phyloP scores from a whole-genome alignment of 2,329 filamentous ascomycete genomes.

The Verruconis gallopava region DNA sequence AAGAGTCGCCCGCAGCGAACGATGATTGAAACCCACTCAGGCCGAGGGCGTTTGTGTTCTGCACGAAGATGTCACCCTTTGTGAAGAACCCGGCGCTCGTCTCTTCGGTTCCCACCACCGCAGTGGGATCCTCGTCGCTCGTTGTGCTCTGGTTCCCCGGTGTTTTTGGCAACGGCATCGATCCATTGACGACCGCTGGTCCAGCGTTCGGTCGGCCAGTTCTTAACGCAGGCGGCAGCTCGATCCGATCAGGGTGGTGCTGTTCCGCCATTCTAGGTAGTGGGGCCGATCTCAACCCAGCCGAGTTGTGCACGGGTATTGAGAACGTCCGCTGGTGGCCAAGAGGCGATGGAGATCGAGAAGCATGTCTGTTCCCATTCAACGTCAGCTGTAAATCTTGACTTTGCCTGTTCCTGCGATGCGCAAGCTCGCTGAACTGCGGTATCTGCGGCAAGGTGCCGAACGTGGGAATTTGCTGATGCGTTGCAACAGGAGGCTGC shows the following conservation, averaged over 20 bases:
- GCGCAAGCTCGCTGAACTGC: slow-evolving; percentile 27
- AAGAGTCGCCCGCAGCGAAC: not conserved
- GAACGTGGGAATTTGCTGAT: slow-evolving; percentile 5
- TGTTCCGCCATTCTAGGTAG: not conserved
- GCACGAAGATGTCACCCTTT: not conserved
- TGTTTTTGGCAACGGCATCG: slow-evolving; percentile 14
- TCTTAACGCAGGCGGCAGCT: not conserved
- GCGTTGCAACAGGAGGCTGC: slow-evolving; percentile 15
- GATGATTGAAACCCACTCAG: slow-evolving; percentile 1
- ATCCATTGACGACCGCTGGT: slow-evolving; percentile 28
- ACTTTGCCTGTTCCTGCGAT: slow-evolving; percentile 26
- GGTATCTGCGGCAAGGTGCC: slow-evolving; percentile 21
- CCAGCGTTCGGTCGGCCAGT: slow-evolving; percentile 20
- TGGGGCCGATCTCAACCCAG: slow-evolving; percentile 1
- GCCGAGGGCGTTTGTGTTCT: not conserved
- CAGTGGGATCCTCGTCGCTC: not conserved
- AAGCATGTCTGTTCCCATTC: slow-evolving; percentile 14
- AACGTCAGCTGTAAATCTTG: slow-evolving; percentile 4
- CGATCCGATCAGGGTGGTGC: not conserved
- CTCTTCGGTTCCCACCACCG: slow-evolving; percentile 1
- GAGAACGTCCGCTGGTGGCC: slow-evolving; percentile 29
- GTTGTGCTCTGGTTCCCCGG: slow-evolving; percentile 2
- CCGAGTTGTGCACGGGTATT: slow-evolving; percentile 11
- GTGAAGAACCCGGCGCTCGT: slow-evolving; percentile 2
- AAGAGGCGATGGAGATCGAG: slow-evolving; percentile 35